Conservation (phyloP, 345 rosid species). For the Linum usitatissimum region DNA sequence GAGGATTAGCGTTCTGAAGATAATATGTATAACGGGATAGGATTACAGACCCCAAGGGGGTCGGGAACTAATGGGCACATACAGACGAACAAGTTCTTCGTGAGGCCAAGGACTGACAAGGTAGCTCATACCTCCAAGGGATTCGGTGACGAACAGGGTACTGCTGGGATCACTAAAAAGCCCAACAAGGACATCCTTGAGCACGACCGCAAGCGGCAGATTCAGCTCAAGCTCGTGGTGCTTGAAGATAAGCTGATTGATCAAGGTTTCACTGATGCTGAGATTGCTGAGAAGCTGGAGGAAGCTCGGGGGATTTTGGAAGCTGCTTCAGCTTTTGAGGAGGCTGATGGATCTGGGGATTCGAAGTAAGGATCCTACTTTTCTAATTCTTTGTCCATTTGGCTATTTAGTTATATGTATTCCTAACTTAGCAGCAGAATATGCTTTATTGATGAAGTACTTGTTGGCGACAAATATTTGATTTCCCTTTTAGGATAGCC, state of each 20-base stretch:
- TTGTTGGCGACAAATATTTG: not conserved
- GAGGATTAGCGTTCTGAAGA: not conserved
- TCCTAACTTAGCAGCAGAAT: not conserved
- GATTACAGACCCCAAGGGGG: slow-evolving; percentile 88
- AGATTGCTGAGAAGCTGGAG: slow-evolving; percentile 67
- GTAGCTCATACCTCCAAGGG: slow-evolving; percentile 45
- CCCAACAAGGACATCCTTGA: slow-evolving; percentile 78
- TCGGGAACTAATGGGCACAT: slow-evolving; percentile 94
- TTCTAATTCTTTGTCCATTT: not conserved
- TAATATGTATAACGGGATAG: slow-evolving; percentile 85
- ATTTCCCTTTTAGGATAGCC: not conserved
- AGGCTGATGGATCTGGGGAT: slow-evolving; percentile 23
- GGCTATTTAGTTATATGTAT: not conserved
- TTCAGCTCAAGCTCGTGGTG: slow-evolving; percentile 69
- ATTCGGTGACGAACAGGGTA: slow-evolving; percentile 71
- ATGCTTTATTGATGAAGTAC: not conserved
- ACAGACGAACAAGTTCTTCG: slow-evolving; percentile 78
- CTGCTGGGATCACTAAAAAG: slow-evolving; percentile 71
- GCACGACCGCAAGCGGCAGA: slow-evolving; percentile 88
- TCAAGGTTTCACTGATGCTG: slow-evolving; percentile 72
- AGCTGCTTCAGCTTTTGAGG: slow-evolving; percentile 40
- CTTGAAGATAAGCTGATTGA: slow-evolving; percentile 74
- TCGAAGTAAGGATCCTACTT: slow-evolving; percentile 19
- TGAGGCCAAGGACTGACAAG: slow-evolving; percentile 59
- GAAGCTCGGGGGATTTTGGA: slow-evolving; percentile 66